These are phyloP conservation scores for Dactylellina cionopaga DNA, from an alignment of 2,329 filamentous ascomycete genomes.

Conservation along the genomic window DNA sequence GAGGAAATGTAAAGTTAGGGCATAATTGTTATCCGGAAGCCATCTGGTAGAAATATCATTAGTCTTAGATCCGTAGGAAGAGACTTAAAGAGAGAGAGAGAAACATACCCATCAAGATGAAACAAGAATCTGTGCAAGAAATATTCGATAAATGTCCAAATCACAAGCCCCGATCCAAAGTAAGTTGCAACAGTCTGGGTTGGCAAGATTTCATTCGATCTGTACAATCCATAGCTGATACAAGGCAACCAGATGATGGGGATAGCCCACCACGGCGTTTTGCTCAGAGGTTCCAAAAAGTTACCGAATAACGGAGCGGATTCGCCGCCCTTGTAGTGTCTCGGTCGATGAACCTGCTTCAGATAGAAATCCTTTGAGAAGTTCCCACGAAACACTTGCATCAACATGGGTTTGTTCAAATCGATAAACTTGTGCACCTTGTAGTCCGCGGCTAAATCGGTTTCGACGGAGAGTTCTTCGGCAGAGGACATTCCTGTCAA, in stretches of 20 bases:
- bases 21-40: slow-evolving; percentile 90
- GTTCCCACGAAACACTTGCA: slow-evolving; percentile 86
- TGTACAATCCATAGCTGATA: slow-evolving; percentile 75
- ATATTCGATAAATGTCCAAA: slow-evolving; percentile 95
- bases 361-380: slow-evolving; percentile 97
- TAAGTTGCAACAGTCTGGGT: slow-evolving; percentile 60
- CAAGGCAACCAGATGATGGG: slow-evolving; percentile 86
- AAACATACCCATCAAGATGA: slow-evolving; percentile 85
- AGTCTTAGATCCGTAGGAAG: neutral
- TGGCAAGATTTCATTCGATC: slow-evolving; percentile 71
- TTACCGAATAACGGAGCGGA: slow-evolving; percentile 97
- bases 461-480: slow-evolving; percentile 87
- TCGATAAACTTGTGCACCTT: slow-evolving; percentile 94
- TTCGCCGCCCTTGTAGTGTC: slow-evolving; percentile 92
- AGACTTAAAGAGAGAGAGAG: neutral
- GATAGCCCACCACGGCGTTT: slow-evolving; percentile 93
- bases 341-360: slow-evolving; percentile 91
- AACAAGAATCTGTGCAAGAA: slow-evolving; percentile 88
- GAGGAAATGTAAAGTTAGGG: slow-evolving; percentile 86
- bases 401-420: slow-evolving; percentile 81
- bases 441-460: slow-evolving; percentile 79
- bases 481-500: slow-evolving; percentile 87
- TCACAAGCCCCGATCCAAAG: slow-evolving; percentile 77
- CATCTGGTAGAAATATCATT: slow-evolving; percentile 68
- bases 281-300: slow-evolving; percentile 95